These are phyloP conservation scores for Exophiala bonariae DNA, from an alignment of 2,329 filamentous ascomycete genomes.

Conservation along the genomic window DNA sequence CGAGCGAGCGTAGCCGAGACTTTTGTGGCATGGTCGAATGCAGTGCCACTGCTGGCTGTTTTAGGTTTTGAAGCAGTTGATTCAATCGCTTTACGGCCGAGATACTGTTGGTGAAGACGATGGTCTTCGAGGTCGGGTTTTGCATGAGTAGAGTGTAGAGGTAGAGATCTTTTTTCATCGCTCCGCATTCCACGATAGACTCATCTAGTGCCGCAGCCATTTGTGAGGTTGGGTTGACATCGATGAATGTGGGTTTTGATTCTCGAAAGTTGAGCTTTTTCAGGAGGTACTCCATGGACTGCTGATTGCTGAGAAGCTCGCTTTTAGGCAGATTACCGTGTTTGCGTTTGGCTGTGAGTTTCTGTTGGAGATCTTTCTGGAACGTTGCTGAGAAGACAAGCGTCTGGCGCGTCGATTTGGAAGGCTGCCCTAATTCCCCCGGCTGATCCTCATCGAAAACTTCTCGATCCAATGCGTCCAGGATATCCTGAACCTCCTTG, in stretches of 20 bases:
- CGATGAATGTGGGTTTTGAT: slow-evolving; percentile 83
- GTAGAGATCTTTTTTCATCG: slow-evolving; percentile 95
- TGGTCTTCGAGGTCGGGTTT: slow-evolving; percentile 68
- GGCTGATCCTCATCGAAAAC: slow-evolving; percentile 52
- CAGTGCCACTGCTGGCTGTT: slow-evolving; percentile 68
- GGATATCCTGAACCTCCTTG: slow-evolving; percentile 87
- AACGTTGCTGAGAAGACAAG: slow-evolving; percentile 97
- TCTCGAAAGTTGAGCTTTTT: slow-evolving; percentile 86
- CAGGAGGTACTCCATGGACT: slow-evolving; percentile 90
- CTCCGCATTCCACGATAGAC: slow-evolving; percentile 86
- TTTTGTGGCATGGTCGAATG: slow-evolving; percentile 97
- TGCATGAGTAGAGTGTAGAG: slow-evolving; percentile 85
- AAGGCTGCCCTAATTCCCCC: slow-evolving; percentile 30
- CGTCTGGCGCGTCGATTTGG: slow-evolving; percentile 66
- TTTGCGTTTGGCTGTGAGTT: slow-evolving; percentile 70
- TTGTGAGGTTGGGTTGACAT: slow-evolving; percentile 83
- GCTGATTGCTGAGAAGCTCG: slow-evolving; percentile 64
- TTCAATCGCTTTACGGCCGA: slow-evolving; percentile 83
- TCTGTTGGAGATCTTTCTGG: slow-evolving; percentile 86
- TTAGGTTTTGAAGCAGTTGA: slow-evolving; percentile 79
- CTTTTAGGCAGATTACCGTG: slow-evolving; percentile 52
- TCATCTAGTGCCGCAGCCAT: slow-evolving; percentile 87
- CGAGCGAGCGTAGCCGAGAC: slow-evolving; percentile 86
- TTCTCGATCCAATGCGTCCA: slow-evolving; percentile 73
- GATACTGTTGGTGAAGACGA: slow-evolving; percentile 97